These are phyloP conservation scores for Colletotrichum phormii DNA, from an alignment of 2,329 filamentous ascomycete genomes.

Conservation along the genomic window DNA sequence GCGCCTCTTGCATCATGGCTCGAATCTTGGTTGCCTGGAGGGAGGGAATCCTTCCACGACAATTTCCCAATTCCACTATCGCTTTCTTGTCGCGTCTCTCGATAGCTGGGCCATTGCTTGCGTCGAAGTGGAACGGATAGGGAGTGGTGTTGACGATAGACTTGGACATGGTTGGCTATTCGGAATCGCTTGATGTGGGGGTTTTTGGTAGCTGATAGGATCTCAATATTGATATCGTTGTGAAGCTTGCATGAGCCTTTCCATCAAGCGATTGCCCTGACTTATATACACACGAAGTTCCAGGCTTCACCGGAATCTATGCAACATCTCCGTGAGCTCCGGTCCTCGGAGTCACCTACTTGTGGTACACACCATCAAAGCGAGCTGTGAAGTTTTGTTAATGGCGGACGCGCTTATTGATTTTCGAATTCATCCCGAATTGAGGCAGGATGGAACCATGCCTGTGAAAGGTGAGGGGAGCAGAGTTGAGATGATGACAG, in stretches of 20 bases:
- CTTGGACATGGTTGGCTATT: slow-evolving; percentile 39
- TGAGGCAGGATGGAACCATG: not conserved
- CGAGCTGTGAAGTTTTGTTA: not conserved
- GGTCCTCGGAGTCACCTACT: not conserved
- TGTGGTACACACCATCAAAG: not conserved
- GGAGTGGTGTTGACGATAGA: slow-evolving; percentile 38
- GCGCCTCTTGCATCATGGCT: slow-evolving; percentile 52
- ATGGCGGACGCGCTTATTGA: not conserved
- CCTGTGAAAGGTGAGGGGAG: not conserved
- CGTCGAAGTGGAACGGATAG: slow-evolving; percentile 48
- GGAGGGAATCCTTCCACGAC: slow-evolving; percentile 51
- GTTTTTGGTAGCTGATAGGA: not conserved
- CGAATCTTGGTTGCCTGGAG: slow-evolving; percentile 44
- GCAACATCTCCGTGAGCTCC: not conserved
- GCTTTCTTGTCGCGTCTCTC: slow-evolving; percentile 3
- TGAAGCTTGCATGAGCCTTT: not conserved
- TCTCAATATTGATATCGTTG: not conserved
- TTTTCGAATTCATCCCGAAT: not conserved
- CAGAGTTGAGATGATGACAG: not conserved
- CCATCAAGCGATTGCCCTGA: not conserved
- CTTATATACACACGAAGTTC: not conserved
- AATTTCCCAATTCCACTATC: slow-evolving; percentile 41
- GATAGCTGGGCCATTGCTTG: slow-evolving; percentile 45
- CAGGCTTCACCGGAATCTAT: not conserved
- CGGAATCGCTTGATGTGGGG: not conserved